Evolutionary conservation across 2,329 filamentous ascomycete genomes (phyloP).

Genomic region (Arthrobotrys iridis): DNA sequence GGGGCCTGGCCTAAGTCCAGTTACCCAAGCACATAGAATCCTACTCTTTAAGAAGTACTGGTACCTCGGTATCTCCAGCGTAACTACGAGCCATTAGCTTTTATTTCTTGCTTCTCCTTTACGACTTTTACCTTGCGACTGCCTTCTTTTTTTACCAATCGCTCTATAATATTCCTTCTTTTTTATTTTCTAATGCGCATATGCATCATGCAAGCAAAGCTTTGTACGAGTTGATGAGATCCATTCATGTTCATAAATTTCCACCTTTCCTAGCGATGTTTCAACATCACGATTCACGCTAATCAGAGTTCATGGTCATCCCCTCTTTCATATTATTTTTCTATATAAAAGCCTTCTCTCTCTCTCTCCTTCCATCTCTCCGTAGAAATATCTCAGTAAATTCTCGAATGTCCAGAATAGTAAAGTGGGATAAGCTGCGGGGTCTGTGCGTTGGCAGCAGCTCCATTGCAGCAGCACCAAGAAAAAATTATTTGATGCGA

Average conservation of each 20-base stretch:
- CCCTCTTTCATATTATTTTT: conserved; percentile 26
- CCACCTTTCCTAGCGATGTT: conserved; percentile 26
- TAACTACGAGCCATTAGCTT: conserved; percentile 20
- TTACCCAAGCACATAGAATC: not conserved
- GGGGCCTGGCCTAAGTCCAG: not conserved
- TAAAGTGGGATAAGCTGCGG: conserved; percentile 43
- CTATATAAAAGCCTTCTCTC: not conserved
- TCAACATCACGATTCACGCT: conserved; percentile 7
- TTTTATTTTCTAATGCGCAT: conserved; percentile 41
- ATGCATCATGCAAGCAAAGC: conserved; percentile 53
- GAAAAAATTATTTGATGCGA: conserved; percentile 49
- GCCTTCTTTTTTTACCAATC: conserved; percentile 16
- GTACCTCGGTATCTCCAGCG: conserved; percentile 2
- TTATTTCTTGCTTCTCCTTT: conserved; percentile 24
- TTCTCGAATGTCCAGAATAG: conserved; percentile 4
- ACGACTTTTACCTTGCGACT: conserved; percentile 23
- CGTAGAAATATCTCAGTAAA: conserved; percentile 11
- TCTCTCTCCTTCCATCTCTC: not conserved
- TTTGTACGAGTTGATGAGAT: conserved; percentile 55
- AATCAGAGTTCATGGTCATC: conserved; percentile 36
- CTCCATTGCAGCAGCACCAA: conserved; percentile 14
- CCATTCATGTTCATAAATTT: conserved; percentile 54
- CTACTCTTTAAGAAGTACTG: not conserved
- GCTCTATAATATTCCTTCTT: conserved; percentile 19
- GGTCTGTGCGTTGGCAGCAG: conserved; percentile 53